Evolutionary conservation across 139 green algal genomes (phyloP).

Genomic region (Chlamydomonas applanata): DNA sequence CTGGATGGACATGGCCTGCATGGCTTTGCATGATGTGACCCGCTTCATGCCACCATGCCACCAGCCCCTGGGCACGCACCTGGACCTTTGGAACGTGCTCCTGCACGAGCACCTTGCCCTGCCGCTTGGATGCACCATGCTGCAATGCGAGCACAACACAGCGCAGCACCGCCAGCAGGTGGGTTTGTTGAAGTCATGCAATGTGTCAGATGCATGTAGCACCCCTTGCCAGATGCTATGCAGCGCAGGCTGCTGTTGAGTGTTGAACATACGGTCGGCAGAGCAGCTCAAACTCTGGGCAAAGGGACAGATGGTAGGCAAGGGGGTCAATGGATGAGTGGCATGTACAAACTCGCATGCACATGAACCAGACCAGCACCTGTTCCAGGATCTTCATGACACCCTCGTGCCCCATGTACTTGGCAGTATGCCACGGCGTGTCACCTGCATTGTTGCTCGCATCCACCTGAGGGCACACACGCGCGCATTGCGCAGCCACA

Average conservation of each 20-base stretch:
- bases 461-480: conserved; percentile 54
- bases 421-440: conserved; percentile 81
- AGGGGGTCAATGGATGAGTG: too few relatives aligned
- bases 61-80: conserved; percentile 34
- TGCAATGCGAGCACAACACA: conserved; percentile 24
- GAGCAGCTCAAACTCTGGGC: too few relatives aligned
- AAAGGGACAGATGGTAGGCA: too few relatives aligned
- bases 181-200: too few relatives aligned
- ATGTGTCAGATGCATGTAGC: background rate
- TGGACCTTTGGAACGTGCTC: conserved; percentile 96
- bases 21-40: too few relatives aligned
- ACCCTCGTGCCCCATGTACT: conserved; percentile 53
- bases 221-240: background rate
- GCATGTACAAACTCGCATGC: too few relatives aligned
- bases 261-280: too few relatives aligned
- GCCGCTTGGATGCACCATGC: conserved; percentile 70
- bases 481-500: too few relatives aligned
- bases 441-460: conserved; percentile 94
- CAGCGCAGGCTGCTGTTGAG: background rate
- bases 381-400: conserved; percentile 77
- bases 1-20: background rate
- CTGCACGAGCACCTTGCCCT: conserved; percentile 84
- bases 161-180: background rate
- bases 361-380: conserved; percentile 40
- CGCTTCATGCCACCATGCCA: too few relatives aligned